Evolutionary conservation across 257 asterid genomes (phyloP).

Genomic region (Ehretia macrophylla): DNA sequence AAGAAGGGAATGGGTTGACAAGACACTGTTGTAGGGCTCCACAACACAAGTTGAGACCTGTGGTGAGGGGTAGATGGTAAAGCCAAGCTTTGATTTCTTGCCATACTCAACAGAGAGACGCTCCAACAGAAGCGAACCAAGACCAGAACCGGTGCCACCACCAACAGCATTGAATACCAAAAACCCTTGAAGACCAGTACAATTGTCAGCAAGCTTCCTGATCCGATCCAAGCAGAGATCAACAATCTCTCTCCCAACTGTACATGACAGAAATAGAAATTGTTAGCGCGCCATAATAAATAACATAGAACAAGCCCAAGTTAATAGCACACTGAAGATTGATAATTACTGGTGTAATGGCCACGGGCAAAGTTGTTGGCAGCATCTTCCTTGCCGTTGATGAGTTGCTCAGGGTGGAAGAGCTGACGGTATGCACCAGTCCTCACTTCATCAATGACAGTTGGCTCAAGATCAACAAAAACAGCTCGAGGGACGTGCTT

Average conservation of each 20-base stretch:
- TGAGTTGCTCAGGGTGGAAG: constrained; percentile 31
- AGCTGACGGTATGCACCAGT: constrained; percentile 26
- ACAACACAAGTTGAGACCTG: constrained; percentile 28
- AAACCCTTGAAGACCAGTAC: too few species aligned
- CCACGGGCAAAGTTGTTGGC: constrained; percentile 32
- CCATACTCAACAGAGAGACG: too few species aligned
- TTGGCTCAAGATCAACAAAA: constrained; percentile 29
- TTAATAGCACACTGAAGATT: not conserved
- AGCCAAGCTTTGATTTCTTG: too few species aligned
- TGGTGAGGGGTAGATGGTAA: constrained; percentile 26
- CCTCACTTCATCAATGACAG: constrained; percentile 27
- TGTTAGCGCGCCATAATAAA: too few species aligned
- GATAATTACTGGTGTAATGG: constrained; percentile 20
- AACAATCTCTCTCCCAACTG: constrained; percentile 27
- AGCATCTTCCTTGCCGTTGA: constrained; percentile 30
- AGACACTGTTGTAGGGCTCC: too few species aligned
- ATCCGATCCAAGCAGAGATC: constrained; percentile 30
- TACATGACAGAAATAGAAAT: too few species aligned
- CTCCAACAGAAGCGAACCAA: too few species aligned
- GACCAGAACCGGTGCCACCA: too few species aligned
- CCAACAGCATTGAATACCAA: too few species aligned
- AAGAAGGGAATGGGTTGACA: too few species aligned
- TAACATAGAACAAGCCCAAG: too few species aligned
- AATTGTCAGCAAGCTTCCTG: too few species aligned
- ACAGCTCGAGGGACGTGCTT: constrained; percentile 30